Conservation (phyloP, 495 filamentous ascomycete species). For the Trichocladium uniseriatum region DNA sequence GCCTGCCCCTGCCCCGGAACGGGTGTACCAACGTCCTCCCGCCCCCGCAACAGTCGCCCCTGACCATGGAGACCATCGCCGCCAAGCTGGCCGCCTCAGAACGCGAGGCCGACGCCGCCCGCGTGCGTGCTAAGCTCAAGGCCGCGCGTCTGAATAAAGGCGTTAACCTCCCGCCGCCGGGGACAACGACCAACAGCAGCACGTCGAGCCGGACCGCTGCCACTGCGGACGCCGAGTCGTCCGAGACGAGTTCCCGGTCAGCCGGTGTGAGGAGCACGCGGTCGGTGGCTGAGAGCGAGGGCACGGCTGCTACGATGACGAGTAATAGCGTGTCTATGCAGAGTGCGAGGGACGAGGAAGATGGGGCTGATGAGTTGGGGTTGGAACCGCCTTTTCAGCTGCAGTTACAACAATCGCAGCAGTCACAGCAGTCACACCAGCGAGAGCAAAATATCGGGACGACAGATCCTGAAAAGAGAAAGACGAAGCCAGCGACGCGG, state of each 20-base stretch:
- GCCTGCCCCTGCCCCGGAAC: slow-evolving; percentile 32
- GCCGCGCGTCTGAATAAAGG: slow-evolving; percentile 31
- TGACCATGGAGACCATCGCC: slow-evolving; percentile 45
- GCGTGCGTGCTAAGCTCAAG: slow-evolving; percentile 46
- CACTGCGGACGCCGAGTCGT: too few relatives aligned
- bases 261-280: slow-evolving; percentile 2
- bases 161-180: slow-evolving; percentile 11
- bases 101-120: slow-evolving; percentile 46
- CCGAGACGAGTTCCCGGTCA: too few relatives aligned
- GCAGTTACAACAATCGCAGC: not conserved
- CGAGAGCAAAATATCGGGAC: too few relatives aligned
- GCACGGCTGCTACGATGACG: not conserved
- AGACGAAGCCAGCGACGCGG: slow-evolving; percentile 13
- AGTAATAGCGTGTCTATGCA: too few relatives aligned
- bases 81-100: slow-evolving; percentile 48
- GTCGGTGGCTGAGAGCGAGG: slow-evolving; percentile 5
- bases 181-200: not conserved
- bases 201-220: not conserved
- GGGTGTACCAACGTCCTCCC: slow-evolving; percentile 18
- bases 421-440: not conserved
- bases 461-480: too few relatives aligned
- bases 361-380: slow-evolving; percentile 11
- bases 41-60: slow-evolving; percentile 38
- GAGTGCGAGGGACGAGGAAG: not conserved
- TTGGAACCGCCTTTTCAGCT: not conserved